Percentiles rank a stretch among this genome's conserved stretches.
Evolutionary conservation across 2,329 filamentous ascomycete genomes (phyloP).

Genomic region (Scedosporium boydii): DNA sequence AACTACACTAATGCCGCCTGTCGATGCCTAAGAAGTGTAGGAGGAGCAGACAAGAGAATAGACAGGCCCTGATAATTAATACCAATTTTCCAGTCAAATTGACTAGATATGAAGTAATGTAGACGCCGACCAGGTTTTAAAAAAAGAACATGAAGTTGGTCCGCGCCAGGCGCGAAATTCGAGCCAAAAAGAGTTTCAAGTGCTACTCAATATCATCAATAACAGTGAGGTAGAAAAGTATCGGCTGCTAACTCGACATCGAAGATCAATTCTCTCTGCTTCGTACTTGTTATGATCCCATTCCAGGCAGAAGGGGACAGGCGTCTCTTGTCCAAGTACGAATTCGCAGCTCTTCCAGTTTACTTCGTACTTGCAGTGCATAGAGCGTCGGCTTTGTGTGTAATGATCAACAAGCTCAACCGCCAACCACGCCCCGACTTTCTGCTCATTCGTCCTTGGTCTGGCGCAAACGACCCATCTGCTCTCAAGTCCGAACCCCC

Average conservation of each 20-base stretch:
- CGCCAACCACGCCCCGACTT: neutral
- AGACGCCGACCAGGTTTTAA: no score
- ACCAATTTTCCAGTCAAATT: neutral
- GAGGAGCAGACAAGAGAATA: neutral
- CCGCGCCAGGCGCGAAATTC: no score
- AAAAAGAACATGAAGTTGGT: no score
- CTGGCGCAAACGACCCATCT: neutral
- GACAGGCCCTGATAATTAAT: neutral
- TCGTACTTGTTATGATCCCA: neutral
- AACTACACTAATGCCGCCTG: neutral
- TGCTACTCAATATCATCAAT: no score
- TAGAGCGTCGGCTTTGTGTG: neutral
- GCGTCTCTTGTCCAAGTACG: neutral
- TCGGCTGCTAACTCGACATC: neutral
- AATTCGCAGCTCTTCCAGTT: neutral
- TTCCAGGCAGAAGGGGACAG: neutral
- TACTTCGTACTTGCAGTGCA: neutral
- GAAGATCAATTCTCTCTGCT: no score
- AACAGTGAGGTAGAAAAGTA: neutral
- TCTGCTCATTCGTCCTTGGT: neutral
- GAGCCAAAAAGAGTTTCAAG: no score
- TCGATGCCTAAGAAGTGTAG: neutral
- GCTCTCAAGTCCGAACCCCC: neutral
- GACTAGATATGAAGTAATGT: no score
- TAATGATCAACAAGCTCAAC: neutral